Conservation (phyloP, 2,329 filamentous ascomycete genomes). For the Gaeumannomyces sp. region DNA sequence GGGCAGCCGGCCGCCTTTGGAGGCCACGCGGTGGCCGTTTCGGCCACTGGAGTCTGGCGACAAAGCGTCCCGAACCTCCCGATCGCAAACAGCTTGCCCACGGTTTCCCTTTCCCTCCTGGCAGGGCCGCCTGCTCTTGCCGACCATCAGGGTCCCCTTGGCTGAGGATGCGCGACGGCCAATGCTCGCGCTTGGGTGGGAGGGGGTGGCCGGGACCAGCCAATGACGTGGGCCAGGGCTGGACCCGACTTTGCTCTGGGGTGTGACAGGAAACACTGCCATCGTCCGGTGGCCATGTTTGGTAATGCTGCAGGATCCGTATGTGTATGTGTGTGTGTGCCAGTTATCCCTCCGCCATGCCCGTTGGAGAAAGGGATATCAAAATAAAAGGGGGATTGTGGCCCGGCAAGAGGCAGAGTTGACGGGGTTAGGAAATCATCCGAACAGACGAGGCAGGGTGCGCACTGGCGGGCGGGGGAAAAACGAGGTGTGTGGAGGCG, state of each 20-base stretch:
- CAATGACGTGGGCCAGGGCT: conserved; percentile 15
- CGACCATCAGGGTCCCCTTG: conserved; percentile 8
- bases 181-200: conserved; percentile 13
- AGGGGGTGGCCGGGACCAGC: conserved; percentile 4
- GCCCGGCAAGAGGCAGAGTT: too few species aligned
- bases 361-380: not conserved
- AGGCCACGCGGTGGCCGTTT: not conserved
- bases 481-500: not conserved
- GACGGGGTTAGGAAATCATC: not conserved
- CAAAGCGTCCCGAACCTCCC: not conserved
- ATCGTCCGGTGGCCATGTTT: conserved; percentile 2
- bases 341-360: not conserved
- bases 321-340: not conserved
- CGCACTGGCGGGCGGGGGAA: not conserved
- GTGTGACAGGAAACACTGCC: conserved; percentile 15
- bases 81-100: not conserved
- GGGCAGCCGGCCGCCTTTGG: not conserved
- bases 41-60: not conserved
- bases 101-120: not conserved
- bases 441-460: not conserved
- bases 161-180: conserved; percentile 21
- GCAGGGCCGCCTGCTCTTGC: not conserved
- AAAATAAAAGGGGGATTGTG: not conserved
- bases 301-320: not conserved
- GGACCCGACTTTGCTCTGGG: conserved; percentile 11